Base-by-base conservation (phyloP, 2,329 filamentous ascomycete species). In the Diaporthe citriasiana region DNA sequence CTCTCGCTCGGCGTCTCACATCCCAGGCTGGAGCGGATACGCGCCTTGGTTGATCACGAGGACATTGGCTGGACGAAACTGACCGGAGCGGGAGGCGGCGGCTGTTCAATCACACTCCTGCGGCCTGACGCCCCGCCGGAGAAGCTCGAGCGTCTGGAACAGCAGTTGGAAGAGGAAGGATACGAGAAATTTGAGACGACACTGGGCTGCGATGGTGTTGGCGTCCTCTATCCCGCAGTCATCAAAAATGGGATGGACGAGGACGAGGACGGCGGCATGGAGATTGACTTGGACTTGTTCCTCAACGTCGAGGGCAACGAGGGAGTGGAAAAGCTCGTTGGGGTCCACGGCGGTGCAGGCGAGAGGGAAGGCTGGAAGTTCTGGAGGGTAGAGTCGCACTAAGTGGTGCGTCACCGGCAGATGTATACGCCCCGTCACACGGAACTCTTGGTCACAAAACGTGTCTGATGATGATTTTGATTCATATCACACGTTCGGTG, bases 21-120 rank as follows among this genome's bases (percentile, higher is more conserved):
- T 82, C 97, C 97, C 0, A 92, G 95, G 60, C 88, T 99, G 35
- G 97, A 99, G 84, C 91, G 96, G 42, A 92, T 99, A 78, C 92
- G 97, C 76, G 96, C 98, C 84, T 87, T 99, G 35, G 93, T 97
- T 65, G 96, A 99, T 78, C 92, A 97, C 78, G 90, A 95, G 73
- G 93, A 93, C 53, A 93, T 98, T 72, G 97, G 97, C 40, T 99
- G 95, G 95, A 98, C 97, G 17, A 99, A 99, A 83, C 89, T 99
- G 73, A 99, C 97, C 0, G 97, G 97, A 45, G 97, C 97, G 1
- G 97, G 97, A 30, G 97, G 97, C 17, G 97, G 97, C 73, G 97
- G 97, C 3, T 98, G 97, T 83, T 96, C 95, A 4, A 98, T 99
- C 78, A 97, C 96, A 0, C 86, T 99, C 5, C 87, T 99, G 65